Percentiles rank a stretch among this genome's conserved stretches.
These are phyloP conservation scores for Cicer judaicum DNA, from an alignment of 306 rosid genomes.

Conservation along the genomic window DNA sequence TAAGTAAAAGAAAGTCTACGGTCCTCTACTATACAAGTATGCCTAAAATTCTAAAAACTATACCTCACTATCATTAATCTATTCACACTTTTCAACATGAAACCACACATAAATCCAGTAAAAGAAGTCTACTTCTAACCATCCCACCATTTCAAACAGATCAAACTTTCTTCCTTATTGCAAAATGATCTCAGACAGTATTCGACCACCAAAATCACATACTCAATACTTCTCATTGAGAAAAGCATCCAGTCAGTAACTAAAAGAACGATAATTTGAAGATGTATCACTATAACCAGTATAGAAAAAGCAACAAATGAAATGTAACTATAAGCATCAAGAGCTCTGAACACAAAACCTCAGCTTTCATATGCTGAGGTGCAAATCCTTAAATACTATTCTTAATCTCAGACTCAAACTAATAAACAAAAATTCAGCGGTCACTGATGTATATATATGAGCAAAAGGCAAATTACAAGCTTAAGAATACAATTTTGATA, in stretches of 20 bases:
- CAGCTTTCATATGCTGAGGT: constrained; percentile 8
- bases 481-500: constrained; percentile 20
- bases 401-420: neutral
- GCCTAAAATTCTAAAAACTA: too few species aligned
- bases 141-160: neutral
- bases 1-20: neutral
- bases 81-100: constrained; percentile 1
- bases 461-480: constrained; percentile 1
- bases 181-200: neutral
- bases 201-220: neutral
- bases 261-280: constrained; percentile 1
- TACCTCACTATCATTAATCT: constrained; percentile 4
- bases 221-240: neutral
- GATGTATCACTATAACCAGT: constrained; percentile 14
- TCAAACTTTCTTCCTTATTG: neutral
- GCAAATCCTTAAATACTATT: neutral
- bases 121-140: neutral
- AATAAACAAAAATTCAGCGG: neutral
- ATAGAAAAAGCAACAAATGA: neutral
- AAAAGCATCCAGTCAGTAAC: neutral
- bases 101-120: constrained; percentile 20
- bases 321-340: neutral
- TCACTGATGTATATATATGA: neutral
- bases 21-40: neutral
- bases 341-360: constrained; percentile 2